Percentiles rank a stretch among this genome's conserved stretches.
Conservation (phyloP, 2,329 filamentous ascomycete genomes). For the Diplodia intermedia region DNA sequence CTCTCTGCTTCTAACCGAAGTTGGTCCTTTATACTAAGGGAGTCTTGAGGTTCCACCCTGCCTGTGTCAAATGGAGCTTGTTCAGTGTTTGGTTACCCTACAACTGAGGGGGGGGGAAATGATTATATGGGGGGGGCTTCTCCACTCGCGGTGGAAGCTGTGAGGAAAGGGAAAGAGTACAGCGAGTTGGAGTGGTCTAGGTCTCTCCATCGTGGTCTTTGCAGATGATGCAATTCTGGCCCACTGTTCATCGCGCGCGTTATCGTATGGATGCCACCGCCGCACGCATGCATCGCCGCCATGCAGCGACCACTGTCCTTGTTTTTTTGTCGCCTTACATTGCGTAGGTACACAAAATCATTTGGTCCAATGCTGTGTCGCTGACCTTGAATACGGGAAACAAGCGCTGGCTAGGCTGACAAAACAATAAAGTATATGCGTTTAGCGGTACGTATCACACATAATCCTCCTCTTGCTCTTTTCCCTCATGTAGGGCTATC, state of each 20-base stretch:
- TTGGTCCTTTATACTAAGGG: too few species aligned
- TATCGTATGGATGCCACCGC: not conserved
- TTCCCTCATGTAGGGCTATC: not conserved
- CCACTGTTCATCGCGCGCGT: not conserved
- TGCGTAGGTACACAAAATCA: too few species aligned
- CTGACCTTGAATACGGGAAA: not conserved
- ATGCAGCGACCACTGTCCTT: not conserved
- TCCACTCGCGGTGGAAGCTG: not conserved
- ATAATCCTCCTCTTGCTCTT: not conserved
- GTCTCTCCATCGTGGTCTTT: not conserved
- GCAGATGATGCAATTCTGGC: not conserved
- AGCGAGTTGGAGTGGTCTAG: not conserved
- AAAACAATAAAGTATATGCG: constrained; percentile 23
- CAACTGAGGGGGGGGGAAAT: too few species aligned
- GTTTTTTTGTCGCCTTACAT: too few species aligned
- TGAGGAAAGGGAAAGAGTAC: not conserved
- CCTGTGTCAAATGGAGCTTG: too few species aligned
- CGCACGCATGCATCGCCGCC: not conserved
- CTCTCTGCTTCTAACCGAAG: too few species aligned
- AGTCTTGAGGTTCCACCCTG: too few species aligned
- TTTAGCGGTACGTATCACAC: not conserved
- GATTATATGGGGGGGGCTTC: not conserved
- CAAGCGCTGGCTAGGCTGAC: not conserved
- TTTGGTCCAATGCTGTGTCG: not conserved
- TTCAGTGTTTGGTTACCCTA: too few species aligned